Evolutionary conservation across 352 stramenopile species (phyloP).

Genomic region (Pythium insidiosum): DNA sequence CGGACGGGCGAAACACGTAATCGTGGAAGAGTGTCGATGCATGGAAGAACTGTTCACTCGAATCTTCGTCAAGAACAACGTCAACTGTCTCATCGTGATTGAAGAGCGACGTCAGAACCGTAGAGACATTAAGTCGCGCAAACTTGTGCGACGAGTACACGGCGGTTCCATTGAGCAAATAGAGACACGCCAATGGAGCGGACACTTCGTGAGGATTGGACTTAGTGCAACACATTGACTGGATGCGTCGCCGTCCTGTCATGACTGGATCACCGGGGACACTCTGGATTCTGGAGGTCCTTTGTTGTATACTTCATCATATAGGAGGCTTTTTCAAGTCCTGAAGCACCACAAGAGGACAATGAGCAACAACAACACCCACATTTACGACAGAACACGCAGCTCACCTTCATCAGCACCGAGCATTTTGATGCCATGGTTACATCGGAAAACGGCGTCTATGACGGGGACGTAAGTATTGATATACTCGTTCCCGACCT

Average conservation of each 20-base stretch:
- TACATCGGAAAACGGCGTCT: constrained; percentile 2
- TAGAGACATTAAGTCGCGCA: not conserved
- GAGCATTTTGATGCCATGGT: constrained; percentile 7
- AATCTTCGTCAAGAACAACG: not conserved
- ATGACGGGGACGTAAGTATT: not conserved
- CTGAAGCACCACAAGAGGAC: too few species aligned
- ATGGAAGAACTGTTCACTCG: not conserved
- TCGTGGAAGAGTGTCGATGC: not conserved
- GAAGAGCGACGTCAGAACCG: not conserved
- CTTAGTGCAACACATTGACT: constrained; percentile 2
- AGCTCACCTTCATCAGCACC: too few species aligned
- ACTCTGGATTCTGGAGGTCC: not conserved
- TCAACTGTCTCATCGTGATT: constrained; percentile 1
- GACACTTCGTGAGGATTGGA: constrained; percentile 6
- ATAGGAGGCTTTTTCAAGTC: constrained; percentile 6
- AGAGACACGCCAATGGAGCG: not conserved
- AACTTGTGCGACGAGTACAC: constrained; percentile 4
- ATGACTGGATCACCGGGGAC: not conserved
- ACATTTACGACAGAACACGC: too few species aligned
- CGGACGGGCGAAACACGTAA: not conserved
- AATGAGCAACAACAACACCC: too few species aligned
- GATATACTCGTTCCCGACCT: constrained; percentile 4
- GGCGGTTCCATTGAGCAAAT: not conserved
- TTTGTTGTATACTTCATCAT: constrained; percentile 12
- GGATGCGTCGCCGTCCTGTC: not conserved